A percentile compares a stretch with the other conserved stretches of the same genome.
phyloP scores from a whole-genome alignment of 306 rosid genomes.

The Vicia sativa region DNA sequence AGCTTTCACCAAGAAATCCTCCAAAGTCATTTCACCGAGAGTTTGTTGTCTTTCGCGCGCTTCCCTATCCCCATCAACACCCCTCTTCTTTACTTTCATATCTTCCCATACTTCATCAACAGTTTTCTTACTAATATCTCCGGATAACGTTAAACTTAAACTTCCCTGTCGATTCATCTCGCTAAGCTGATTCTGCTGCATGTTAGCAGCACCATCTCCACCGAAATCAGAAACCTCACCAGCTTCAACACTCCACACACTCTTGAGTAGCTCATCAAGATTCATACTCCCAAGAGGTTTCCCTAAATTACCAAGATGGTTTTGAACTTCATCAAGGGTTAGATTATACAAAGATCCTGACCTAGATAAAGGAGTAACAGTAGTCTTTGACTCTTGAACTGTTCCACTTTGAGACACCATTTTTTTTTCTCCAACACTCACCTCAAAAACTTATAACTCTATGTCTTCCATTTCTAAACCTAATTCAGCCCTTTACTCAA shows the following conservation, averaged over 20 bases:
- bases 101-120: conserved; percentile 97
- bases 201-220: conserved; percentile 37
- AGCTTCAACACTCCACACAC: conserved; percentile 77
- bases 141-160: conserved; percentile 61
- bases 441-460: conserved; percentile 29
- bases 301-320: conserved; percentile 89
- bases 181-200: conserved; percentile 52
- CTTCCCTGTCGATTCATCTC: conserved; percentile 64
- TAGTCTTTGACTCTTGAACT: conserved; percentile 56
- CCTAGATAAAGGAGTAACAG: conserved; percentile 50
- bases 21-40: conserved; percentile 94
- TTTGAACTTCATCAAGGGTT: conserved; percentile 91
- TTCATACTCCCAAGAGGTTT: conserved; percentile 96
- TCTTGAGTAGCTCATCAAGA: conserved; percentile 90
- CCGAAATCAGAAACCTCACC: conserved; percentile 49
- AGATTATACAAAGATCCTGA: conserved; percentile 79
- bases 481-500: conserved; percentile 10
- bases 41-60: conserved; percentile 70
- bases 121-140: conserved; percentile 82
- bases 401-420: conserved; percentile 86
- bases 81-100: conserved; percentile 66
- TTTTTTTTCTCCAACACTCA: conserved; percentile 29
- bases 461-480: conserved; percentile 30
- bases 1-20: conserved; percentile 92
- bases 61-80: conserved; percentile 44